These are phyloP conservation scores for Pseudocercospora cruenta DNA, from an alignment of 2,329 filamentous ascomycete species.

Conservation along the genomic window DNA sequence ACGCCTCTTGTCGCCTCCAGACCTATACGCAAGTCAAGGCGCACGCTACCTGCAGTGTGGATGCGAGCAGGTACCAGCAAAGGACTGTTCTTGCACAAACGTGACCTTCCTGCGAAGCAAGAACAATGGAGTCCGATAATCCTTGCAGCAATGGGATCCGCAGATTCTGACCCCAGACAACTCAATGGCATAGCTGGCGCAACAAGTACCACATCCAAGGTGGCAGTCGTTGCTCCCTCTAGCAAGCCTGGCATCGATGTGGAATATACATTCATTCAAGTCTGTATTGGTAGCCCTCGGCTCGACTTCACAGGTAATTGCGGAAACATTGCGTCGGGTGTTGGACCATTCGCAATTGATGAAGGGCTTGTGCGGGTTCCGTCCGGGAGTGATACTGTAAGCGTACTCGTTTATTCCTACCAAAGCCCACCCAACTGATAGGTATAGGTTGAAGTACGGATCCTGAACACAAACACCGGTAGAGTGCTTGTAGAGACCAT, in stretches of 20 bases:
- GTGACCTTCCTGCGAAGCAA: conserved; percentile 36
- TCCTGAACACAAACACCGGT: conserved; percentile 34
- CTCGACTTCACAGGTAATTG: conserved; percentile 33
- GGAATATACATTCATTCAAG: conserved; percentile 33
- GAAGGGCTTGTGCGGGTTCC: conserved; percentile 25
- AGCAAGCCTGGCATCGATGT: conserved; percentile 26
- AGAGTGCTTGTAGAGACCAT: conserved; percentile 30
- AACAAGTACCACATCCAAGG: conserved; percentile 32
- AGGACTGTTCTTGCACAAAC: conserved; percentile 45
- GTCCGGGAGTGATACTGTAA: conserved; percentile 22
- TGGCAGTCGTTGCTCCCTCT: conserved; percentile 28
- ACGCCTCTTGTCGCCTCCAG: background rate
- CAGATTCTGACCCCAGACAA: conserved; percentile 31
- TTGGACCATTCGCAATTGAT: conserved; percentile 32
- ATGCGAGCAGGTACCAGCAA: conserved; percentile 47
- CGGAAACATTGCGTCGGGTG: conserved; percentile 32
- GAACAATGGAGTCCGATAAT: conserved; percentile 38
- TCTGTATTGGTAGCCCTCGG: conserved; percentile 25
- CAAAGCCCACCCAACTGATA: background rate
- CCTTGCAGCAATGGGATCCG: conserved; percentile 41
- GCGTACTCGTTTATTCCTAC: background rate
- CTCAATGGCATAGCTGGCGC: conserved; percentile 33
- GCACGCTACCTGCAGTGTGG: conserved; percentile 40
- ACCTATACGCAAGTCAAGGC: conserved; percentile 8
- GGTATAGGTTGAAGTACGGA: conserved; percentile 27